Percentiles rank a stretch among this genome's conserved stretches.
Conservation (phyloP, 1,139 yeast genomes). For the Trichomonascaceae sp. region DNA sequence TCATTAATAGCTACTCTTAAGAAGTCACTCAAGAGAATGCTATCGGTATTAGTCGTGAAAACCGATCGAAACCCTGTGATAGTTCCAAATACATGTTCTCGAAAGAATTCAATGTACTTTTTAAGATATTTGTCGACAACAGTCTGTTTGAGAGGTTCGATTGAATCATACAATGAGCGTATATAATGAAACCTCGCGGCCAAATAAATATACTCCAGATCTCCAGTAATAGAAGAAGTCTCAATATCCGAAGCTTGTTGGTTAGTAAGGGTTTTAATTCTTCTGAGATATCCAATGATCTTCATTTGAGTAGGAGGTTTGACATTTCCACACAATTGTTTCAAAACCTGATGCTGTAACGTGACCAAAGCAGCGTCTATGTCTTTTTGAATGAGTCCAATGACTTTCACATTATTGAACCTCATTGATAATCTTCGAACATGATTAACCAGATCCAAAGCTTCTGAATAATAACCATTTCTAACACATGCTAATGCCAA, state of each 20-base stretch:
- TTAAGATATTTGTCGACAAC: slow-evolving; percentile 63
- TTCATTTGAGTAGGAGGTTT: slow-evolving; percentile 74
- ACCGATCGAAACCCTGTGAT: slow-evolving; percentile 60
- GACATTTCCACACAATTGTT: slow-evolving; percentile 65
- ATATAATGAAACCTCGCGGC: slow-evolving; percentile 33
- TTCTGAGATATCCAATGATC: slow-evolving; percentile 66
- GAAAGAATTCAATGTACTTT: slow-evolving; percentile 69
- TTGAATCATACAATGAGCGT: slow-evolving; percentile 44
- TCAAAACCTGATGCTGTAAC: slow-evolving; percentile 52
- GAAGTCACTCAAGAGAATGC: slow-evolving; percentile 37
- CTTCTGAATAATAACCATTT: slow-evolving; percentile 85
- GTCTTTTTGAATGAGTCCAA: slow-evolving; percentile 42
- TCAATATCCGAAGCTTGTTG: slow-evolving; percentile 10
- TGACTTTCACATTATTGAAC: slow-evolving; percentile 56
- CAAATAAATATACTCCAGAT: slow-evolving; percentile 30
- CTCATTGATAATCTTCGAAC: slow-evolving; percentile 61
- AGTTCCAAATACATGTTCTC: slow-evolving; percentile 76
- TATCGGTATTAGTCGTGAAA: slow-evolving; percentile 32
- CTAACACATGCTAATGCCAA: slow-evolving; percentile 75
- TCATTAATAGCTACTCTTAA: slow-evolving; percentile 35
- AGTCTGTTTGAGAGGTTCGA: slow-evolving; percentile 45
- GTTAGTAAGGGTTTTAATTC: slow-evolving; percentile 32
- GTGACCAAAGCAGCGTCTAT: slow-evolving; percentile 34
- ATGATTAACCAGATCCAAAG: slow-evolving; percentile 70
- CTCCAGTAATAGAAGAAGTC: slow-evolving; percentile 4